Evolutionary conservation across 352 stramenopile genomes (phyloP), one percentile per base, ranked within the genome.

Genomic region (Globisporangium perplexum): DNA sequence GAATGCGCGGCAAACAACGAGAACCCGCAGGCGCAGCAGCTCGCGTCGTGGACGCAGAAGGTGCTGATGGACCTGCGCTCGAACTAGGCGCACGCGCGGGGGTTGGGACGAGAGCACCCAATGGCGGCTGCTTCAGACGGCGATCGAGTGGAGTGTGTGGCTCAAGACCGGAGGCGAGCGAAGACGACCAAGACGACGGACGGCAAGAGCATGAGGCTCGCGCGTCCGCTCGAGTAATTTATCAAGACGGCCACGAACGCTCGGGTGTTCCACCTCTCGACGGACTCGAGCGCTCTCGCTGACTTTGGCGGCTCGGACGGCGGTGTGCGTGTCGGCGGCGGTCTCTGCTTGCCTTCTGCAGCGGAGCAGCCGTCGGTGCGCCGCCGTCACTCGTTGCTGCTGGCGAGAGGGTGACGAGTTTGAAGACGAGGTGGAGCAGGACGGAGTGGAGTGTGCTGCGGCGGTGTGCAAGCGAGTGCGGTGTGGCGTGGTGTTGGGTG

Each of bases 21-120:
- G 42, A 87, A 86, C 57, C 68, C 71, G 15, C 80, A 93, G 60
- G 79, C 77, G 42, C 69, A 86, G 57, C 74, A 90, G 48, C 59
- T 93, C 28, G 83, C 80, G 23, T 55, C 65, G 33, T 93, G 83
- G 83, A 89, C 80, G 31, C 77, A 86, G 45, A 85, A 90, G 68
- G 65, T 93, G 54, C 68, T 86, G 43, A 74, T 78, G 75, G 71
- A 90, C 28, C 57, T 90, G 52, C 65, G 82, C 58, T 46, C 65
- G 15, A 81, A 83, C 57, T 81, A 82, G 31, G 22, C 18, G 44
- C 22, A 18, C 43, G 23, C 43, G 14, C 31, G 26, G 36, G n/a
- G n/a, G n/a, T n/a, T n/a, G n/a, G n/a, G n/a, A n/a, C n/a, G n/a
- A n/a, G n/a, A n/a, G n/a, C n/a, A n/a, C n/a, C n/a, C n/a, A n/a